Evolutionary conservation across 805 yeast species (phyloP).

Genomic region (Saturnispora gosingensis): DNA sequence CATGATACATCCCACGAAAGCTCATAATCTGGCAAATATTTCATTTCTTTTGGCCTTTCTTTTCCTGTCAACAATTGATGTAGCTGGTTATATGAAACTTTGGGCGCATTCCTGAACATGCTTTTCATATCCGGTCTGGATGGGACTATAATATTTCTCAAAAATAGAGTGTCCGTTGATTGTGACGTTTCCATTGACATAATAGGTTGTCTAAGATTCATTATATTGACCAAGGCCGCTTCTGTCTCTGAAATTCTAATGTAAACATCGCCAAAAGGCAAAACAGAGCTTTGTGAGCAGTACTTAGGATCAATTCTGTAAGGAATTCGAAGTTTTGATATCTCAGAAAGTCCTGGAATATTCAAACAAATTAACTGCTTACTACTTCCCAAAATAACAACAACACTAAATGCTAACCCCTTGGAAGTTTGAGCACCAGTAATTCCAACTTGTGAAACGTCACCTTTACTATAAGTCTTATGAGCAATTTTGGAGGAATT

Average conservation of each 20-base stretch:
- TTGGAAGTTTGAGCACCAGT: slow-evolving; percentile 28
- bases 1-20: slow-evolving; percentile 41
- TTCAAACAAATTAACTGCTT: slow-evolving; percentile 30
- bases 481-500: slow-evolving; percentile 58
- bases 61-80: slow-evolving; percentile 66
- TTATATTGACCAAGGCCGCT: slow-evolving; percentile 41
- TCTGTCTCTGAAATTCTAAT: slow-evolving; percentile 49
- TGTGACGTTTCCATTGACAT: slow-evolving; percentile 20
- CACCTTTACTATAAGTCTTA: slow-evolving; percentile 47
- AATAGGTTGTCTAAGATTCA: slow-evolving; percentile 33
- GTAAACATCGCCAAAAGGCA: slow-evolving; percentile 41
- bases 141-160: slow-evolving; percentile 59
- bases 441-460: slow-evolving; percentile 41
- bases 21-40: slow-evolving; percentile 36
- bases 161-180: slow-evolving; percentile 53
- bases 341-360: slow-evolving; percentile 56
- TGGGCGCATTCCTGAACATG: slow-evolving; percentile 75
- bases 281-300: slow-evolving; percentile 35
- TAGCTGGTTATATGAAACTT: slow-evolving; percentile 53
- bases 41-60: slow-evolving; percentile 44
- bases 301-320: slow-evolving; percentile 32
- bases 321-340: slow-evolving; percentile 39
- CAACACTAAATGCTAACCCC: slow-evolving; percentile 22
- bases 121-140: slow-evolving; percentile 73
- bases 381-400: slow-evolving; percentile 22